Base-by-base conservation (phyloP, 345 rosid genomes). In the Rubroshorea leprosula region DNA sequence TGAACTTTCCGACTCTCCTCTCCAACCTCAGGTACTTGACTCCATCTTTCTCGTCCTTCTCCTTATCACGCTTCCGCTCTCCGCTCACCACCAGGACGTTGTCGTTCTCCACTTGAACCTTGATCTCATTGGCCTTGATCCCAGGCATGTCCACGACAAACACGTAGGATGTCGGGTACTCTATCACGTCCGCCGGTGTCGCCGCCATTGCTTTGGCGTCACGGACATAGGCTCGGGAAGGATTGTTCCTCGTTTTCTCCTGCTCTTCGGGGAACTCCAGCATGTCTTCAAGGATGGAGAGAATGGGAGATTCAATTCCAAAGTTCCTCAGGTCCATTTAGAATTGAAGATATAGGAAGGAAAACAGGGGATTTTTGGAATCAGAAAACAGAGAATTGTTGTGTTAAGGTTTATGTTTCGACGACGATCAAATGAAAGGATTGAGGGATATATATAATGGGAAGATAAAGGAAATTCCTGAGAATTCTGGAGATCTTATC, bases 141-240 rank as follows among this genome's bases (percentile, higher is more conserved):
- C 98, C 98, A 0, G 96, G 96, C 96, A 90, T 85, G 72, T 90
- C 93, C 31, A 90, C 61, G 2, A 85, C 60, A 75, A 90, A 90
- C 0, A 53, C 78, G 43, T 77, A 90, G 0, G 84, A 68, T 17
- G 63, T 74, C 0, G 79, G 77, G 12, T 59, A 69, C 69, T 90
- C 94, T 21, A 72, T 77, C 9, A 87, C 90, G 26, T 87, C 97
- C 0, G 92, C 95, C 0, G 91, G 90, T 2, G 98, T 91, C 1
- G 81, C 72, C 0, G 98, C 94, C 98, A 87, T 91, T 0, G 98
- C 96, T 48, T 78, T 77, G 0, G 85, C 84, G 22, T 90, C 97
- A 0, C 92, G 66, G 9, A 81, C 68, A 57, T 84, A 86, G 16
- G 71, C 71, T n/a, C 76, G 67, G 0, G 96, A 66, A 0, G 89